Evolutionary conservation across 116 monocot species (phyloP), one percentile per base, ranked within the genome.

Genomic region (Phalaenopsis hybrid): DNA sequence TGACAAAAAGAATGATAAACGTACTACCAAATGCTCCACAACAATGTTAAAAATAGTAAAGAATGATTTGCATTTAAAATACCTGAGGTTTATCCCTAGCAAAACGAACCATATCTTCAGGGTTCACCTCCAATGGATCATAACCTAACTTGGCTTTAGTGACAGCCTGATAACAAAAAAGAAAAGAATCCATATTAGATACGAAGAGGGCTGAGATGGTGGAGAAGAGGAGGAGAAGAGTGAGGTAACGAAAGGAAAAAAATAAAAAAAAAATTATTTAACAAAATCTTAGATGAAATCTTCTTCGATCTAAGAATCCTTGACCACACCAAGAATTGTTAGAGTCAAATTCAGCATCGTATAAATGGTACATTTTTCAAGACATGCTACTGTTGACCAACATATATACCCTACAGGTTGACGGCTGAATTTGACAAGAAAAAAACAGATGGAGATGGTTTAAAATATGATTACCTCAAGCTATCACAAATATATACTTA

Each of bases 21-120:
- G 4, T 72, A 72, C 41, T 72, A 15, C 41, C 37, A 21, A 72
- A 41, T 33, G 16, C 4, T 72, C 33, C 72, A 72, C 12, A 37
- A 37, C 16, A 72, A 72, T 72, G 41, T 72, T 37, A 11, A 72
- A 37, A 72, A 72, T 67, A 16, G 12, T 72, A 13, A 21, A 46
- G 2, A 33, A 45, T 9, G 17, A 46, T 46, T 77, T 77, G 41
- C 18, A 13, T 13, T 21, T 16, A 52, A 77, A n/a, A 18, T 84
- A 93, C 98, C 93, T 99, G 99, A 13, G 99, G 99, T 76, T 90
- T 83, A 75, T 92, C 93, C 89, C 87, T 99, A 44, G 99, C 93
- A 90, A 95, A 93, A 23, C 93, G 93, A 89, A 99, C 99, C 99
- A 99, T 99, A 76, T 99, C 95, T 91, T 99, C 99, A 81, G 99